Conservation (phyloP, 768 basidiomycete species). For the Clavaria fumosa region DNA sequence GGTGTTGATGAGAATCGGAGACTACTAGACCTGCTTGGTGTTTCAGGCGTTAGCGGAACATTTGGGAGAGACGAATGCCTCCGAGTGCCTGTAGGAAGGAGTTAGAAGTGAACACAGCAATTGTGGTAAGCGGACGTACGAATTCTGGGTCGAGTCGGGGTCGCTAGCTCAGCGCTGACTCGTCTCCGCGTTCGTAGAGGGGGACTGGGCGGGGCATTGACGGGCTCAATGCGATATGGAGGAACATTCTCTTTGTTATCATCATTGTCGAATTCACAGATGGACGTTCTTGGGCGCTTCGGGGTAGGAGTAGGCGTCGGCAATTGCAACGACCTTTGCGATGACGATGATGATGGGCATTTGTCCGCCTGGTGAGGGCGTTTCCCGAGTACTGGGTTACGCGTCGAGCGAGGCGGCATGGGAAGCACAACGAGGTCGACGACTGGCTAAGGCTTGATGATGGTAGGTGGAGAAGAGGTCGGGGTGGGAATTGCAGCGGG, state of each 20-base stretch:
- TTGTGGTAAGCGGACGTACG: slow-evolving; percentile 22
- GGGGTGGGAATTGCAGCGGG: too few relatives aligned
- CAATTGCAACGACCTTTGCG: slow-evolving; percentile 16
- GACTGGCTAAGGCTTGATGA: too few relatives aligned
- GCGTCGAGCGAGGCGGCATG: too few relatives aligned
- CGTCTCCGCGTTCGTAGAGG: slow-evolving; percentile 27
- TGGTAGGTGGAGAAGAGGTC: too few relatives aligned
- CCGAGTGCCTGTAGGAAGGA: slow-evolving; percentile 16
- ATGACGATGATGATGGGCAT: slow-evolving; percentile 11
- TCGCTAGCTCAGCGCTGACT: slow-evolving; percentile 21
- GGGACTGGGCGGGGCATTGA: slow-evolving; percentile 16
- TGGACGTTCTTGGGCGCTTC: slow-evolving; percentile 45
- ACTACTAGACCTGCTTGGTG: slow-evolving; percentile 29
- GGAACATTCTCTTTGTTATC: slow-evolving; percentile 70
- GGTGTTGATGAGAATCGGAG: slow-evolving; percentile 39
- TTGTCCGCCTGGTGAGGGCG: slow-evolving; percentile 26
- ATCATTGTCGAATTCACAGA: slow-evolving; percentile 32
- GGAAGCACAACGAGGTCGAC: too few relatives aligned
- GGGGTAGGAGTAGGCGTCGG: slow-evolving; percentile 49
- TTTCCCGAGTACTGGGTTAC: slow-evolving; percentile 39
- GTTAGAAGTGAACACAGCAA: slow-evolving; percentile 2
- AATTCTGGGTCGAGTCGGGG: slow-evolving; percentile 29
- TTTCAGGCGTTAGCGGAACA: slow-evolving; percentile 24
- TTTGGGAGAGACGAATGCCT: slow-evolving; percentile 35
- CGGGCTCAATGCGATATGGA: slow-evolving; percentile 30